These are phyloP conservation scores for Alternaria panax DNA, from an alignment of 2,329 filamentous ascomycete species.

Conservation along the genomic window DNA sequence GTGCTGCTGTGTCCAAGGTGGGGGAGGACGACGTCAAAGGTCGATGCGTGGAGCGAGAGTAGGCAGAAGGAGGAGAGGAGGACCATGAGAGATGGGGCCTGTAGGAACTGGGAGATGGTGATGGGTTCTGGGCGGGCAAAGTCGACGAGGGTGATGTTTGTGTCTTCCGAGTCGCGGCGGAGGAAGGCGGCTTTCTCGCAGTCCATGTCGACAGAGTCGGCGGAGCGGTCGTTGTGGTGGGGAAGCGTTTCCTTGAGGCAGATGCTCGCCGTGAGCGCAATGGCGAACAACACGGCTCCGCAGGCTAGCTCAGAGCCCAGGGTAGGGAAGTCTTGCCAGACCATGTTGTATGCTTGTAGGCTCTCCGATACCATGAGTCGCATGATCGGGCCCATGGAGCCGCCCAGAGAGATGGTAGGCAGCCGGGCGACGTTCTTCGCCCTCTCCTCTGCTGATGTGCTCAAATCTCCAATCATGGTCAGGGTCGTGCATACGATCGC, in stretches of 20 bases:
- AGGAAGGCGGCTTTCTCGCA: slow-evolving; percentile 59
- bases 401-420: slow-evolving; percentile 55
- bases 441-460: slow-evolving; percentile 45
- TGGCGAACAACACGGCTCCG: slow-evolving; percentile 51
- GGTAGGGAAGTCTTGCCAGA: slow-evolving; percentile 55
- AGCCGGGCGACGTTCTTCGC: slow-evolving; percentile 54
- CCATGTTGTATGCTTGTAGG: slow-evolving; percentile 51
- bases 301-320: slow-evolving; percentile 56
- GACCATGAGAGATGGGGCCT: slow-evolving; percentile 55
- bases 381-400: slow-evolving; percentile 55
- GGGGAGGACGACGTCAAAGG: slow-evolving; percentile 59
- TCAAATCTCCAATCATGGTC: slow-evolving; percentile 58
- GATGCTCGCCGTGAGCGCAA: slow-evolving; percentile 51
- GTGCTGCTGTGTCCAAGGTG: slow-evolving; percentile 57
- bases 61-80: slow-evolving; percentile 60
- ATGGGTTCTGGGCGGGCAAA: slow-evolving; percentile 53
- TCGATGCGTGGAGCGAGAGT: slow-evolving; percentile 63
- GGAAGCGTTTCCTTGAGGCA: slow-evolving; percentile 53
- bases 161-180: slow-evolving; percentile 47
- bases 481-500: slow-evolving; percentile 55
- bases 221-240: slow-evolving; percentile 28
- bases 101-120: slow-evolving; percentile 55
- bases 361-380: slow-evolving; percentile 54
- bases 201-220: slow-evolving; percentile 43
- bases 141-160: slow-evolving; percentile 43